Evolutionary conservation across 805 yeast species (phyloP).

Genomic region (Torulaspora delbrueckii): DNA sequence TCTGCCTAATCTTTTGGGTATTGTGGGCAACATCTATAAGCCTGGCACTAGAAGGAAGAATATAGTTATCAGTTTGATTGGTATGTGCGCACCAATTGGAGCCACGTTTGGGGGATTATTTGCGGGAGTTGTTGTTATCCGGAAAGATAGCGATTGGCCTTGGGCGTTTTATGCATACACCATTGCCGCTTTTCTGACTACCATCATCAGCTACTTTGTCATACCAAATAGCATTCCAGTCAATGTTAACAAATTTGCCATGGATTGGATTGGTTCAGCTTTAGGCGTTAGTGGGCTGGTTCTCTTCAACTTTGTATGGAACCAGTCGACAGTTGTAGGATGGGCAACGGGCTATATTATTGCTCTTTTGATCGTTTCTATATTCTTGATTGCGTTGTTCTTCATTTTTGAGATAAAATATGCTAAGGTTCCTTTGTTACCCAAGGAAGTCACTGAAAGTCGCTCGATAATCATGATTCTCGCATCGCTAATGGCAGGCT

Average conservation of each 20-base stretch:
- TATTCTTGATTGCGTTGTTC: slow-evolving; percentile 30
- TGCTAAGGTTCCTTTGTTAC: slow-evolving; percentile 47
- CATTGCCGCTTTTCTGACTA: slow-evolving; percentile 37
- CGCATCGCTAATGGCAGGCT: slow-evolving; percentile 47
- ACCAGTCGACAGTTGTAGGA: slow-evolving; percentile 62
- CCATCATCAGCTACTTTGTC: slow-evolving; percentile 33
- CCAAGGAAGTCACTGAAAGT: slow-evolving; percentile 40
- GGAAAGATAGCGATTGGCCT: slow-evolving; percentile 42
- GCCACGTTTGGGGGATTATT: slow-evolving; percentile 52
- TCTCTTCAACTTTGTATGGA: slow-evolving; percentile 57
- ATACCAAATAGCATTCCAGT: slow-evolving; percentile 37
- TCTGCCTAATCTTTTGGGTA: slow-evolving; percentile 56
- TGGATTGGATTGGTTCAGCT: slow-evolving; percentile 43
- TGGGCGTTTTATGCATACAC: slow-evolving; percentile 52
- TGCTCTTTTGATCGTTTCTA: slow-evolving; percentile 42
- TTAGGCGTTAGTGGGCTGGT: slow-evolving; percentile 52
- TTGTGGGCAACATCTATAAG: slow-evolving; percentile 45
- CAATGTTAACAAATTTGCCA: slow-evolving; percentile 19
- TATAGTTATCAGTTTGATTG: slow-evolving; percentile 52
- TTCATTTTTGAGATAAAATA: slow-evolving; percentile 45
- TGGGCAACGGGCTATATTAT: slow-evolving; percentile 53
- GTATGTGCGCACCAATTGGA: slow-evolving; percentile 61
- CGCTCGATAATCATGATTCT: slow-evolving; percentile 43
- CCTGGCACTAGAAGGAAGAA: slow-evolving; percentile 45
- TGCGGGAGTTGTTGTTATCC: slow-evolving; percentile 37